Evolutionary conservation across 2,329 filamentous ascomycete genomes (phyloP), one percentile per base, ranked within the genome.

Genomic region (Diaporthe amygdali): DNA sequence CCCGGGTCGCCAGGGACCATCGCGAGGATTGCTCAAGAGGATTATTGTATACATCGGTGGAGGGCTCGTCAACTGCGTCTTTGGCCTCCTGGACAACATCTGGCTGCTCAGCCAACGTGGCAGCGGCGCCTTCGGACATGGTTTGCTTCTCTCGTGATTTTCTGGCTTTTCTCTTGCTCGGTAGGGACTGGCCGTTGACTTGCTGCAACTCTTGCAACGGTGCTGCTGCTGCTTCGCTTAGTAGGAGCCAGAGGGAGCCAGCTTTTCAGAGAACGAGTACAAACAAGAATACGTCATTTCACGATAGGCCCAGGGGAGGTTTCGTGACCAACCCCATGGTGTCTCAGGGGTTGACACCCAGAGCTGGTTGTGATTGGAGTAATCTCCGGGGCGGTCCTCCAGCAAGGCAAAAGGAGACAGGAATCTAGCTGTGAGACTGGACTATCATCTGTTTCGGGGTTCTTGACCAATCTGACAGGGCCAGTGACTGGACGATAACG

Each of bases 21-120:
- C 84, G 80, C 25, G 84, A 83, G 69, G 81, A 82, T 54, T 76
- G 75, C 71, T 85, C 83, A 56, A 85, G 80, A 22, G 83, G 82
- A 73, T 86, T 86, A 66, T 81, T 79, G 72, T 86, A 85, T 5
- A 76, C 74, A 9, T 75, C 75, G 55, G 30, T 44, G 30, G 70
- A 72, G 44, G 71, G 71, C n/a, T 66, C 25, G 8, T 39, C 34
- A 32, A 41, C 1, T 3, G 71, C 71, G 14, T 71, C 68, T 3
- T 27, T 52, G 34, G 71, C 55, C 49, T 72, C 71, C 44, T 71
- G 68, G 9, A 30, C 10, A 6, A 67, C 56, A 41, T 73, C 66
- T 54, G 70, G 72, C 66, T 73, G 66, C 56, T 68, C 68, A 34
- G 68, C 71, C 64, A 72, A 27, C 8, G 71, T 59, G 27, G 61